Base-by-base conservation (phyloP, 2,329 filamentous ascomycete species). In the Paraphoma chrysanthemicola region DNA sequence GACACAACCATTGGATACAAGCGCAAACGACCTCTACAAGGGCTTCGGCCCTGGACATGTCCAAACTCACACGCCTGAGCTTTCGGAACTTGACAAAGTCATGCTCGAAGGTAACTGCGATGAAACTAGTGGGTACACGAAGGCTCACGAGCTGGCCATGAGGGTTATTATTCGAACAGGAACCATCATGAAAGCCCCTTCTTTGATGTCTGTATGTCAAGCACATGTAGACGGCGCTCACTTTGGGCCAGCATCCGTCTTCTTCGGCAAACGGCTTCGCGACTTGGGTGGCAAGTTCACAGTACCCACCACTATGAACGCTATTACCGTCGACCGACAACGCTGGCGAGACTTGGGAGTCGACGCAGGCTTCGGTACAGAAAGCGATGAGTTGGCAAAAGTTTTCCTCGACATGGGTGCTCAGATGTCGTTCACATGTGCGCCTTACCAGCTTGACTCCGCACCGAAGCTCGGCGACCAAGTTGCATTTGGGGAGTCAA, bases 141-240 rank as follows among this genome's bases (percentile, higher is more conserved):
- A 38, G n/a, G 33, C 33, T 11, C n/a, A 11, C 33, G 10, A 38
- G 33, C 10, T 38, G 10, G 10, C 33, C n/a, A 38, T 38, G 33
- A 3, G 33, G 10, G 6, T 38, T n/a, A 38, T 38, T 6, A 38
- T 38, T 11, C 33, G 33, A 11, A 38, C n/a, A 2, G 33, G 3
- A n/a, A 11, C 3, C 33, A 11, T 38, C 3, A 38, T 38, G 33
- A n/a, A n/a, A 3, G 33, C 33, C 10, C 10, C 33, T 11, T 11
- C 10, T 3, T n/a, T 38, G 3, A 38, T 38, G 33, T 3, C 3
- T n/a, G n/a, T 38, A 11, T 70, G 66, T 0, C 78, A 79, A 56
- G 79, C 72, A 29, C 79, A 82, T 49, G 75, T 82, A 10, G 80
- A 82, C 48, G 77, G 80, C 51, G 69, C 78, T 36, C 81, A 81